These are phyloP conservation scores for Chaetomiaceae sp. DNA, from an alignment of 2,329 filamentous ascomycete species.

Conservation along the genomic window DNA sequence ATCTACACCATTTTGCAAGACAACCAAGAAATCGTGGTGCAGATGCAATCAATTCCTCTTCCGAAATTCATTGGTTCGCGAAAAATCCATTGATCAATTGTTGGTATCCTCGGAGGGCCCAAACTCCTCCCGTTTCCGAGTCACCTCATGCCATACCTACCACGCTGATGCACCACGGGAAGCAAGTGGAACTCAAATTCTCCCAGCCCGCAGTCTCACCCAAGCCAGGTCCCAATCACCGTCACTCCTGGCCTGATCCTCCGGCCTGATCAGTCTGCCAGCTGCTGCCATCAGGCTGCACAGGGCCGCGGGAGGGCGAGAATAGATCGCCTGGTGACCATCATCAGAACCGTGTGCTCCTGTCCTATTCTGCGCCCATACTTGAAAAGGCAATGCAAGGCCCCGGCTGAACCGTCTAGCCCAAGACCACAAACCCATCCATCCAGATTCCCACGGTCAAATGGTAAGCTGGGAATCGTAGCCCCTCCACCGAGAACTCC, in stretches of 20 bases:
- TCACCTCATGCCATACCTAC: neutral
- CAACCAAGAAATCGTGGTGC: neutral
- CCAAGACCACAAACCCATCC: constrained; percentile 6
- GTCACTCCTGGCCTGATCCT: too few species aligned
- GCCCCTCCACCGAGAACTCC: neutral
- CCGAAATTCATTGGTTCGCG: neutral
- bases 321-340: neutral
- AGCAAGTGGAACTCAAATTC: neutral
- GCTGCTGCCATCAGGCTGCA: neutral
- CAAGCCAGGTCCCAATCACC: neutral
- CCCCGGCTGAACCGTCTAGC: neutral
- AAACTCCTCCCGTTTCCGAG: neutral
- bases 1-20: neutral
- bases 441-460: constrained; percentile 4
- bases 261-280: neutral
- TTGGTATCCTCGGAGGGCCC: neutral
- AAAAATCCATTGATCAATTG: neutral
- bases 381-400: neutral
- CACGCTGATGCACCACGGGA: neutral
- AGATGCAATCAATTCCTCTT: neutral
- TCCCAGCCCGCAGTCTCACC: neutral
- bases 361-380: neutral
- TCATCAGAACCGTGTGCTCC: neutral
- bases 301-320: neutral
- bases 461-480: neutral